Evolutionary conservation across 2,329 filamentous ascomycete species (phyloP).

Genomic region (Aschersonia sp.): DNA sequence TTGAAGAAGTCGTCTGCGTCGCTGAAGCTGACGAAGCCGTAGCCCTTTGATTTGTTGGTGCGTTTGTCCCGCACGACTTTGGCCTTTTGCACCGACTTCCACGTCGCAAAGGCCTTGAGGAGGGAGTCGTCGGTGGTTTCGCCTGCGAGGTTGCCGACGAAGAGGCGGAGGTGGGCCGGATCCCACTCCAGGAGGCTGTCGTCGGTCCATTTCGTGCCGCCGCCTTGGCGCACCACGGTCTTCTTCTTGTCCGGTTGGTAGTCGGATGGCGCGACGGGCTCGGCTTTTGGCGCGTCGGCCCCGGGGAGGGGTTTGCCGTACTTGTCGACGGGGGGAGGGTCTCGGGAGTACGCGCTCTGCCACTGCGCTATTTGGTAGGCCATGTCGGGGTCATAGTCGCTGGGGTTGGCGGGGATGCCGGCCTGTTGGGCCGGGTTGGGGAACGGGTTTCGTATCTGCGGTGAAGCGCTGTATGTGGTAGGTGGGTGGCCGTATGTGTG

Average conservation of each 20-base stretch:
- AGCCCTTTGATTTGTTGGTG: constrained; percentile 91
- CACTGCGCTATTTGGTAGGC: constrained; percentile 89
- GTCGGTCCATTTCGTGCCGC: constrained; percentile 88
- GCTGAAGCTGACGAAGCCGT: constrained; percentile 90
- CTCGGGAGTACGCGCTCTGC: constrained; percentile 67
- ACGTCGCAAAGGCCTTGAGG: constrained; percentile 83
- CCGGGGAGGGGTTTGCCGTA: constrained; percentile 17
- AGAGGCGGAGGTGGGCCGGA: constrained; percentile 82
- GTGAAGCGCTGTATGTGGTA: constrained; percentile 28
- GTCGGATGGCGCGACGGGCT: constrained; percentile 24
- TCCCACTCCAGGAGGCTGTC: constrained; percentile 88
- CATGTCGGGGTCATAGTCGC: constrained; percentile 56
- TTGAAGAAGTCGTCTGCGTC: constrained; percentile 95
- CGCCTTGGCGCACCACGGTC: constrained; percentile 78
- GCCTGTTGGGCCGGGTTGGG: constrained; percentile 38
- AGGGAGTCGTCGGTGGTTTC: constrained; percentile 95
- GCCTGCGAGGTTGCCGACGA: constrained; percentile 91
- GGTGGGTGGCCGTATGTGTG: constrained; percentile 20
- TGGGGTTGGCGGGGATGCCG: constrained; percentile 17
- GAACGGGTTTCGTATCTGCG: constrained; percentile 69
- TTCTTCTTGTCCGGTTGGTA: constrained; percentile 52
- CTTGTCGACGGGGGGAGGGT: constrained; percentile 13
- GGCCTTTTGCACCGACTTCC: constrained; percentile 79
- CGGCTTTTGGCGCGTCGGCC: constrained; percentile 12
- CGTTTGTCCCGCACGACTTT: constrained; percentile 91